Evolutionary conservation across 2,329 filamentous ascomycete genomes (phyloP).

Genomic region (Epichloe brachyelytri): DNA sequence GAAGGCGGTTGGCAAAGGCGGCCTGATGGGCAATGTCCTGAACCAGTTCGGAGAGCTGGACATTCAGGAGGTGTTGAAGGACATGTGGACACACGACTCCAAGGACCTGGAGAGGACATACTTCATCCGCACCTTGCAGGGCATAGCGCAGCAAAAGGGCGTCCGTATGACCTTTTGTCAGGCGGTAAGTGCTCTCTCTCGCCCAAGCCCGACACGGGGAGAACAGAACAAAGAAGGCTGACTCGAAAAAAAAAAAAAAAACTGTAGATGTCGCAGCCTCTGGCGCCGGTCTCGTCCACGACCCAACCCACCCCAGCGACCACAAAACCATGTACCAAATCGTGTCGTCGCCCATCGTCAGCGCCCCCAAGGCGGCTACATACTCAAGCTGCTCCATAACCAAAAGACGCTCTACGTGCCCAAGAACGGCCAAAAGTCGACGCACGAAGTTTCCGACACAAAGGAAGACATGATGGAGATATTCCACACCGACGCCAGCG

Average conservation of each 20-base stretch:
- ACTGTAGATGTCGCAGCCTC: conserved; percentile 66
- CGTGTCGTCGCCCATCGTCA: conserved; percentile 85
- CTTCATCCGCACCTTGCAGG: conserved; percentile 86
- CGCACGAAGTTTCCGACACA: conserved; percentile 68
- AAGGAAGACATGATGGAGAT: conserved; percentile 99
- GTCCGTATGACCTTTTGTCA: conserved; percentile 94
- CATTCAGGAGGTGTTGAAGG: conserved; percentile 82
- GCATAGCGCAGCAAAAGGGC: conserved; percentile 88
- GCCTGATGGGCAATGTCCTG: conserved; percentile 88
- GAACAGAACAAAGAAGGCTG: not conserved
- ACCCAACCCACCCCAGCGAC: conserved; percentile 78
- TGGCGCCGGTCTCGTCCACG: conserved; percentile 86
- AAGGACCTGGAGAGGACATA: conserved; percentile 97
- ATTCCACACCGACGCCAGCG: conserved; percentile 86
- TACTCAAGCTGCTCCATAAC: conserved; percentile 90
- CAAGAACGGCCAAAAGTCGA: conserved; percentile 67
- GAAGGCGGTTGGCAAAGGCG: conserved; percentile 88
- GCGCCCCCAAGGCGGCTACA: conserved; percentile 70
- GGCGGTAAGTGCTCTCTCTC: conserved; percentile 44
- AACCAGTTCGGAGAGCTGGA: conserved; percentile 96
- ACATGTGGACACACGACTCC: conserved; percentile 96
- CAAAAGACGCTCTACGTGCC: conserved; percentile 88
- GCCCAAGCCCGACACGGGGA: not conserved
- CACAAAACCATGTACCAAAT: conserved; percentile 99
- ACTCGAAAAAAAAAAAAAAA: not conserved